Conservation (phyloP, 148 eudicot genomes). For the Vaccinium vitisidaea region DNA sequence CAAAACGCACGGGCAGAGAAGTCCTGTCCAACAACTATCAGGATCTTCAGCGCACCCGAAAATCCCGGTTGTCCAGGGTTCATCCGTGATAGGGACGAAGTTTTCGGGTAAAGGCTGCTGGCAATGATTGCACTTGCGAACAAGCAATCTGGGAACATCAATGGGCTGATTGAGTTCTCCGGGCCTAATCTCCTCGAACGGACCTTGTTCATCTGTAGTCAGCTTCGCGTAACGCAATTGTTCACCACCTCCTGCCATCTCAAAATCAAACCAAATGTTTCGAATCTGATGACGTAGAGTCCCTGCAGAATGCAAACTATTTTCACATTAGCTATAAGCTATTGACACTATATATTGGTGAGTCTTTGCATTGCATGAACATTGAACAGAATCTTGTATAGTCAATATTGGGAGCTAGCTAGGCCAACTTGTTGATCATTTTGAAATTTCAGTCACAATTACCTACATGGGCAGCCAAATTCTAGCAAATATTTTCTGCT, state of each 20-base stretch:
- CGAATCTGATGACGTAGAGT: neutral
- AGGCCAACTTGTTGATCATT: no score
- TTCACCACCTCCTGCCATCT: neutral
- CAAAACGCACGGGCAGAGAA: slow-evolving; percentile 84
- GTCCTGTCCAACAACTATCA: slow-evolving; percentile 87
- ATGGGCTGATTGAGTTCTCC: neutral
- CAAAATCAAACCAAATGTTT: neutral
- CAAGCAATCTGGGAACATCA: slow-evolving; percentile 46
- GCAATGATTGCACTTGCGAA: slow-evolving; percentile 81
- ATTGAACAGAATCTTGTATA: no score
- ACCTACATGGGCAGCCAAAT: no score
- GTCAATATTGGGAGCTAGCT: no score
- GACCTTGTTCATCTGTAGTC: neutral
- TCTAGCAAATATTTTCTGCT: no score
- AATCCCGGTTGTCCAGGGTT: slow-evolving; percentile 95
- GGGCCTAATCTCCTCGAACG: neutral
- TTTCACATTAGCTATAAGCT: no score
- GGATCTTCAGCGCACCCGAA: slow-evolving; percentile 84
- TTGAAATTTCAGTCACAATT: no score
- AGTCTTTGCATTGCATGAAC: no score
- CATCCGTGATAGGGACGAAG: slow-evolving; percentile 80
- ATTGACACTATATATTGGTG: no score
- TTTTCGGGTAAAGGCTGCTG: slow-evolving; percentile 93
- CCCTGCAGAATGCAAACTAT: neutral
- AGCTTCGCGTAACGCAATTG: neutral